A percentile compares a stretch with the other conserved stretches of the same genome.
Conservation (phyloP, 2,329 filamentous ascomycete species). For the Fusarium metavorans region DNA sequence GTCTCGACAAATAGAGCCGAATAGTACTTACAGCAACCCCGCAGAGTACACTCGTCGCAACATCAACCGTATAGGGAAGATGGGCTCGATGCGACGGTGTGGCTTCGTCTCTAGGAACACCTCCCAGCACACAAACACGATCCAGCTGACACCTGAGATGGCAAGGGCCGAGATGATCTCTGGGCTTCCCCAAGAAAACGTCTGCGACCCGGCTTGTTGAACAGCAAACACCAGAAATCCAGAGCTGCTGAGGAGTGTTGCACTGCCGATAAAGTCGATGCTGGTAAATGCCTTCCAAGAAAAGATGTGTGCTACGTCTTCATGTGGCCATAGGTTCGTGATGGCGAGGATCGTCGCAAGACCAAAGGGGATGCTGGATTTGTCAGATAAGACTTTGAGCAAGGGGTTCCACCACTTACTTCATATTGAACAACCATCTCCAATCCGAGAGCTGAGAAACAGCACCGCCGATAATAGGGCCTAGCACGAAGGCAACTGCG, state of each 20-base stretch:
- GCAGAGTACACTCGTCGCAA: constrained; percentile 62
- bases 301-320: constrained; percentile 50
- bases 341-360: constrained; percentile 60
- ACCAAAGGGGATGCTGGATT: constrained; percentile 62
- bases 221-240: constrained; percentile 67
- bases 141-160: constrained; percentile 61
- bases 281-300: constrained; percentile 58
- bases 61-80: constrained; percentile 66
- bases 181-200: constrained; percentile 63
- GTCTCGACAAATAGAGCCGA: neutral
- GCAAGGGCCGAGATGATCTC: constrained; percentile 63
- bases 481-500: constrained; percentile 68
- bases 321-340: constrained; percentile 59
- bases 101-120: constrained; percentile 54
- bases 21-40: constrained; percentile 59
- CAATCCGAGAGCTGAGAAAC: constrained; percentile 66
- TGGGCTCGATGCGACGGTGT: constrained; percentile 60
- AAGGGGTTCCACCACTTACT: constrained; percentile 54
- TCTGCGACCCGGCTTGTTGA: constrained; percentile 67
- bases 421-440: constrained; percentile 73
- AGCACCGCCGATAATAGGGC: constrained; percentile 68
- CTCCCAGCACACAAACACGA: constrained; percentile 65
- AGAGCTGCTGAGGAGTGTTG: constrained; percentile 63
- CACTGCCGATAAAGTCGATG: constrained; percentile 66
- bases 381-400: constrained; percentile 18